Evolutionary conservation across 768 basidiomycete genomes (phyloP).

Genomic region (Pseudohyphozyma bogoriensis): DNA sequence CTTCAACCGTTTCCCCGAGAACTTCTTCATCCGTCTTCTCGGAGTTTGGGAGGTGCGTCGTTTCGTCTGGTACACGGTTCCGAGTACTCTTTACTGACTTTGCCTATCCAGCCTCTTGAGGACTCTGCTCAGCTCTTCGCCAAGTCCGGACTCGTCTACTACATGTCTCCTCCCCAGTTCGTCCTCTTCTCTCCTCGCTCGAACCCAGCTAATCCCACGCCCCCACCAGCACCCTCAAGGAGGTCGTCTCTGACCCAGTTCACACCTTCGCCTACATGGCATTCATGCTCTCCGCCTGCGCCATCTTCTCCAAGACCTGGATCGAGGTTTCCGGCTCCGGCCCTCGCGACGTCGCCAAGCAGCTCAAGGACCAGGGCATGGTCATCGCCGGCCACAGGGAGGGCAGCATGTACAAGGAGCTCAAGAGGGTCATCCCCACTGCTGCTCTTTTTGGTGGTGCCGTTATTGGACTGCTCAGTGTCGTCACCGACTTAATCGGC

Average conservation of each 20-base stretch:
- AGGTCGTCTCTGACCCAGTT: slow-evolving; percentile 81
- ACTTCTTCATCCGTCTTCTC: slow-evolving; percentile 76
- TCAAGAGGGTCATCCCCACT: slow-evolving; percentile 91
- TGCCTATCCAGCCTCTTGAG: slow-evolving; percentile 61
- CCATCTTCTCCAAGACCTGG: slow-evolving; percentile 98
- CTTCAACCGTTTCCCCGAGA: slow-evolving; percentile 75
- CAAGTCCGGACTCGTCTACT: slow-evolving; percentile 85
- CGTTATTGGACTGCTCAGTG: slow-evolving; percentile 82
- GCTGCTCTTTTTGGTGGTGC: slow-evolving; percentile 96
- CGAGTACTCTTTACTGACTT: not conserved
- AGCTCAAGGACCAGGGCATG: slow-evolving; percentile 97
- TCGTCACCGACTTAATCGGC: slow-evolving; percentile 87
- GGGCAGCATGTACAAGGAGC: slow-evolving; percentile 97
- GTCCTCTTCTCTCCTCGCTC: slow-evolving; percentile 74
- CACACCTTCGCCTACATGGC: slow-evolving; percentile 82
- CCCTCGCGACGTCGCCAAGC: slow-evolving; percentile 90
- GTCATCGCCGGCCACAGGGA: slow-evolving; percentile 77
- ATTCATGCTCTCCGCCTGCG: slow-evolving; percentile 89
- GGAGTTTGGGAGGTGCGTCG: slow-evolving; percentile 91
- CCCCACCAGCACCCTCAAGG: slow-evolving; percentile 83
- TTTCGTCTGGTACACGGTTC: not conserved
- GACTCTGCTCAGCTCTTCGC: slow-evolving; percentile 87
- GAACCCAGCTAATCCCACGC: slow-evolving; percentile 97
- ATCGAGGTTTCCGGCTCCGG: slow-evolving; percentile 96
- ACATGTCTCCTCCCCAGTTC: slow-evolving; percentile 94